Percentiles rank a stretch among this genome's conserved stretches.
Conservation (phyloP, 2,329 filamentous ascomycete genomes). For the Cordyceps tenuipes region DNA sequence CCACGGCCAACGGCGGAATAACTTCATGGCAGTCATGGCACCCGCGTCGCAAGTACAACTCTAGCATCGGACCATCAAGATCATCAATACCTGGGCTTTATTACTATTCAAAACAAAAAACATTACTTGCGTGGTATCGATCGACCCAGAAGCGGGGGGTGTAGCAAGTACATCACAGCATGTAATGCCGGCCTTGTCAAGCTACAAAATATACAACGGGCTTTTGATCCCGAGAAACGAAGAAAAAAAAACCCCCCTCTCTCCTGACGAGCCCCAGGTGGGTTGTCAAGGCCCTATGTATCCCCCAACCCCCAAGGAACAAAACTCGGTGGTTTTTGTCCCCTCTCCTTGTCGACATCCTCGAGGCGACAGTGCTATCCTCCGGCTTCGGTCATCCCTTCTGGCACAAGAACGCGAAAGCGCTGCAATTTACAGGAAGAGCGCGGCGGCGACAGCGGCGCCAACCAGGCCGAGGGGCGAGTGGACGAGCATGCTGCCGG, state of each 20-base stretch:
- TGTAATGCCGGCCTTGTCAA: background rate
- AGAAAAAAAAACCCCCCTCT: background rate
- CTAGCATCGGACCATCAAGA: background rate
- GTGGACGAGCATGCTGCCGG: constrained; percentile 1
- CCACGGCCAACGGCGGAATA: background rate
- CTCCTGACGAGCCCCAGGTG: background rate
- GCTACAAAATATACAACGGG: background rate
- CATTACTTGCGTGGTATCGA: background rate
- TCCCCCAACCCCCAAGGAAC: background rate
- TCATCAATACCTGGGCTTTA: background rate
- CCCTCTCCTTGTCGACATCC: background rate
- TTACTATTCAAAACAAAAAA: background rate
- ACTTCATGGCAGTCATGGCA: background rate
- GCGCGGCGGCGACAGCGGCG: background rate
- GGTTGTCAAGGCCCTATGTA: background rate
- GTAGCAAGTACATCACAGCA: background rate
- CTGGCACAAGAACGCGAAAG: background rate
- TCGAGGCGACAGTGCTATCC: too few species aligned
- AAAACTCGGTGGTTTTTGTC: background rate
- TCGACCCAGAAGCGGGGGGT: background rate
- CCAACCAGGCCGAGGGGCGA: constrained; percentile 5
- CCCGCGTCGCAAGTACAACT: background rate
- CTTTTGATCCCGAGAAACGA: background rate
- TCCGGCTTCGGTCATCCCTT: background rate
- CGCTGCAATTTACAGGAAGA: constrained; percentile 1